phyloP scores from a whole-genome alignment of 352 stramenopile genomes.

The Phytopythium sindhum region DNA sequence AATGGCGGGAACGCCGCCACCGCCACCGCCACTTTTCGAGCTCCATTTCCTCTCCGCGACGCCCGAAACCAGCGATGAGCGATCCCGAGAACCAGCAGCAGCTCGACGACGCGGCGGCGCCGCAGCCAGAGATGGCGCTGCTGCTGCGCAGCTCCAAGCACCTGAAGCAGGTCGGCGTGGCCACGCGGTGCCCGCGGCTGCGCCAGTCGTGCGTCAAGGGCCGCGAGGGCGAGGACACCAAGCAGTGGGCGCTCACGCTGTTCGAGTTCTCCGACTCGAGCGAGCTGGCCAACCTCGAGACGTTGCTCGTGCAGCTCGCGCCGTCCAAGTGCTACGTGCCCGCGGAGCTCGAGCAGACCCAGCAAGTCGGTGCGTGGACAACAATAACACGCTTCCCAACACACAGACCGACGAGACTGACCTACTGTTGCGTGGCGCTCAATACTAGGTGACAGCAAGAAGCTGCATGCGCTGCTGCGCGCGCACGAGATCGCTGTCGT shows the following conservation, averaged over 20 bases:
- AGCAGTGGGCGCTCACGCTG: constrained; percentile 80
- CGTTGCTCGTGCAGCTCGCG: constrained; percentile 74
- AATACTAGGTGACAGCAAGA: constrained; percentile 68
- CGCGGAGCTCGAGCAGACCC: constrained; percentile 49
- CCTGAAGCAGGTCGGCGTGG: constrained; percentile 80
- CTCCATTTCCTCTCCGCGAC: background rate
- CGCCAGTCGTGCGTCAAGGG: constrained; percentile 79
- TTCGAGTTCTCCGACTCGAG: constrained; percentile 83
- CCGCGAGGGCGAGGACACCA: constrained; percentile 67
- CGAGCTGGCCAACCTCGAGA: constrained; percentile 81
- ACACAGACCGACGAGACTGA: background rate
- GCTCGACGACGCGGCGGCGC: constrained; percentile 18
- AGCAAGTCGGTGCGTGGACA: constrained; percentile 31
- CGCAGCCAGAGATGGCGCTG: constrained; percentile 65
- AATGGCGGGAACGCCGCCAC: constrained; percentile 7
- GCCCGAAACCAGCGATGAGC: constrained; percentile 19
- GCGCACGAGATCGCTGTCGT: constrained; percentile 53
- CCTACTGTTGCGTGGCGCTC: background rate
- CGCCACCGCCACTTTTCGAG: background rate
- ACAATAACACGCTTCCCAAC: background rate
- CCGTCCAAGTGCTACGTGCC: constrained; percentile 75
- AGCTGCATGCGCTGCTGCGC: constrained; percentile 71
- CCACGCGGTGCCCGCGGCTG: constrained; percentile 58
- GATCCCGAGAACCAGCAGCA: constrained; percentile 32
- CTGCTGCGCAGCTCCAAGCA: constrained; percentile 80